A percentile compares a stretch with the other conserved stretches of the same genome.
Conservation (phyloP, 345 rosid species). For the Pistacia vera region DNA sequence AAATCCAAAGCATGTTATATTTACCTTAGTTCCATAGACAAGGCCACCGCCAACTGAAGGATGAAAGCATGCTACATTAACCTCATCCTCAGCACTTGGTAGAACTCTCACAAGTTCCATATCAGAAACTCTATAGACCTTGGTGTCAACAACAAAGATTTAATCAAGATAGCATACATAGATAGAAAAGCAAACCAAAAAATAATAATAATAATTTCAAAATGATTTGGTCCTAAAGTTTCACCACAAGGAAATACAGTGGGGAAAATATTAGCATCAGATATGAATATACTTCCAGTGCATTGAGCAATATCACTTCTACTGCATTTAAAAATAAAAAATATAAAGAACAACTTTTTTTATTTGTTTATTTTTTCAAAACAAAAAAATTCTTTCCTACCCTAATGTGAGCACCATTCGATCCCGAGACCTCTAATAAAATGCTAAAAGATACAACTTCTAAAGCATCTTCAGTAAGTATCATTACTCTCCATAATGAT, state of each 20-base stretch:
- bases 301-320: not conserved
- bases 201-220: not conserved
- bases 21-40: constrained; percentile 89
- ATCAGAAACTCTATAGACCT: constrained; percentile 85
- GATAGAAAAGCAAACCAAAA: not conserved
- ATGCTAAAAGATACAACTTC: too few species aligned
- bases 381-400: too few species aligned
- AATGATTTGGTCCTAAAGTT: not conserved
- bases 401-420: too few species aligned
- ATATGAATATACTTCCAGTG: not conserved
- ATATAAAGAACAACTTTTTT: too few species aligned
- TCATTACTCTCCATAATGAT: not conserved
- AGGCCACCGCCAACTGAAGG: constrained; percentile 87
- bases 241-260: not conserved
- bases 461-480: not conserved
- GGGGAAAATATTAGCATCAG: not conserved
- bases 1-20: not conserved
- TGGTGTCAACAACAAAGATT: constrained; percentile 17
- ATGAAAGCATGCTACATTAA: constrained; percentile 89
- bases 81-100: constrained; percentile 91
- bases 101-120: constrained; percentile 90
- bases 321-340: not conserved
- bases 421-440: too few species aligned
- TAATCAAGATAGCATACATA: constrained; percentile 5
- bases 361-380: too few species aligned